Evolutionary conservation across 805 yeast species (phyloP).

Genomic region (Candida methanosorbosa): DNA sequence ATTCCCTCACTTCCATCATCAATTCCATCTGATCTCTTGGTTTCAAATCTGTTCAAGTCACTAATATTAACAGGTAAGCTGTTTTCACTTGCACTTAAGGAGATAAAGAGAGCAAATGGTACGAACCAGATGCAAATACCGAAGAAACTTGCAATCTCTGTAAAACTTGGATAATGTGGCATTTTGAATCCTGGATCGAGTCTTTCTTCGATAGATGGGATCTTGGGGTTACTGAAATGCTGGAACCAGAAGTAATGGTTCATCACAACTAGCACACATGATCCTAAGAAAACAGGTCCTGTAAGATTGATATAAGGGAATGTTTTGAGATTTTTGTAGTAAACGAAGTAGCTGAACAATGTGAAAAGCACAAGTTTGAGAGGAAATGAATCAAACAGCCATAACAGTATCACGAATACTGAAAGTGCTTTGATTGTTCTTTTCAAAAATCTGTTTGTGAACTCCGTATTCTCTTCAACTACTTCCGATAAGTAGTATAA

Average conservation of each 20-base stretch:
- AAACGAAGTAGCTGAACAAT: constrained; percentile 60
- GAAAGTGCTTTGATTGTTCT: constrained; percentile 59
- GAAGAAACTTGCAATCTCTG: constrained; percentile 91
- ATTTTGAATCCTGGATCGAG: constrained; percentile 50
- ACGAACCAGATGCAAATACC: constrained; percentile 91
- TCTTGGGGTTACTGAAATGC: constrained; percentile 62
- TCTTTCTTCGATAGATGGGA: constrained; percentile 61
- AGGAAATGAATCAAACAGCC: constrained; percentile 76
- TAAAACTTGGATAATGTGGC: constrained; percentile 68
- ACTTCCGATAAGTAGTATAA: constrained; percentile 84
- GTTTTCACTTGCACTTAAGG: constrained; percentile 87
- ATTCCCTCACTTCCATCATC: constrained; percentile 10
- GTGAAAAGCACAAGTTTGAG: constrained; percentile 58
- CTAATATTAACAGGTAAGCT: constrained; percentile 50
- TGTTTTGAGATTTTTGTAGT: constrained; percentile 64
- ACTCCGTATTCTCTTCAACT: constrained; percentile 88
- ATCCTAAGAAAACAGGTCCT: constrained; percentile 59
- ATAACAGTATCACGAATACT: constrained; percentile 42
- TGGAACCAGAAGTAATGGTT: constrained; percentile 91
- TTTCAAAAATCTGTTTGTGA: constrained; percentile 63
- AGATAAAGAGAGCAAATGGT: constrained; percentile 87
- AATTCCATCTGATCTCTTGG: constrained; percentile 21
- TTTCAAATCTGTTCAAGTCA: constrained; percentile 10
- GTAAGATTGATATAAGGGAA: constrained; percentile 80
- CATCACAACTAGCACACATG: constrained; percentile 63